Evolutionary conservation across 345 rosid species (phyloP), one percentile per base, ranked within the genome.

Genomic region (Bretschneidera sinensis): DNA sequence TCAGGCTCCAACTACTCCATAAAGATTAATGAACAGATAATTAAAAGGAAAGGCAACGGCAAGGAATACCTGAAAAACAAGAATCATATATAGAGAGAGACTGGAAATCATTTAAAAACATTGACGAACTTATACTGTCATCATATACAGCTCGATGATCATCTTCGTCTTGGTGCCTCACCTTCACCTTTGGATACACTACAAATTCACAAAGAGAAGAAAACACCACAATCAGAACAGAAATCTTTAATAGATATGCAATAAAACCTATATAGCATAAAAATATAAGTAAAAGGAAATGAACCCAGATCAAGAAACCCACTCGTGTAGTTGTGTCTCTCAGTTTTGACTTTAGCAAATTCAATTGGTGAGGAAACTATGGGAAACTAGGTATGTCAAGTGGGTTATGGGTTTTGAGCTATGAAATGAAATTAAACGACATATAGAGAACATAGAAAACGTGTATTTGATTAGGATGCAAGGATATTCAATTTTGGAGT

Each of bases 101-200:
- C 45, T 71, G 77, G 18, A 85, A 53, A 54, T 79, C 84, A 47
- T 82, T 77, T 54, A 82, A 66, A 20, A 81, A 80, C 53, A 79
- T 68, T 66, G 75, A 51, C 43, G 75, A 74, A 55, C 64, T 76
- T 67, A 71, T 73, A 23, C 59, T 54, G 51, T 47, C 63, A 63
- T 67, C 79, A 18, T 57, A 54, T 19, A 48, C 21, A 28, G 16
- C 65, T 17, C 21, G 64, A 10, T 43, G 65, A 65, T 75, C 74
- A 59, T 62, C 76, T 49, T 45, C 63, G 34, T 51, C 52, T 43
- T 76, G 75, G 21, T 68, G 62, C 57, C 75, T 76, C 51, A 82
- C 78, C 77, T 57, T 85, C 77, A 78, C 78, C 75, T 70, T 81
- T 3, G 91, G 86, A 68, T 83, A 85, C 86, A 85, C 91, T 83